phyloP scores from a whole-genome alignment of 441 rosid species.

The Dalechampia spathulata region DNA sequence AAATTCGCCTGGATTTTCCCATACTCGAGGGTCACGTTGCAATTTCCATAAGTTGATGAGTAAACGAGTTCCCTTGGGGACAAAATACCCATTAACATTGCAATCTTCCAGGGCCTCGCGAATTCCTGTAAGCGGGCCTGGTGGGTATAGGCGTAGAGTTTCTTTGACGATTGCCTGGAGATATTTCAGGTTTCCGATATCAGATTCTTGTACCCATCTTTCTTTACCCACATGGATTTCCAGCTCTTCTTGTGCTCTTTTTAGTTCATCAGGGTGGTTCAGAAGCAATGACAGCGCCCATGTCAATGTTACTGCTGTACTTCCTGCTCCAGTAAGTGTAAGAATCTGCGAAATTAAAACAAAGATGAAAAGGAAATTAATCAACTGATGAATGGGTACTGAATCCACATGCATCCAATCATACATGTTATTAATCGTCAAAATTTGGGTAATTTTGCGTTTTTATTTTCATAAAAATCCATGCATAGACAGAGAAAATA shows the following conservation, averaged over 20 bases:
- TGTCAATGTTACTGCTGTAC: slow-evolving; percentile 11
- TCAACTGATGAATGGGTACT: not conserved
- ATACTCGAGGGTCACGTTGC: slow-evolving; percentile 31
- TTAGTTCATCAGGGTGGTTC: slow-evolving; percentile 2
- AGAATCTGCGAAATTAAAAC: not conserved
- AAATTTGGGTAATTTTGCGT: no score
- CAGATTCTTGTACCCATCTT: slow-evolving; percentile 39
- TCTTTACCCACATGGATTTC: slow-evolving; percentile 39
- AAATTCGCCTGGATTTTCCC: slow-evolving; percentile 26
- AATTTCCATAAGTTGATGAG: slow-evolving; percentile 46
- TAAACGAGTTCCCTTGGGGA: slow-evolving; percentile 39
- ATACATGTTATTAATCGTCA: no score
- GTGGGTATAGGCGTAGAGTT: slow-evolving; percentile 48
- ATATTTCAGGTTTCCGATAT: slow-evolving; percentile 34
- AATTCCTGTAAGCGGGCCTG: slow-evolving; percentile 41
- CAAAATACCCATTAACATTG: slow-evolving; percentile 27
- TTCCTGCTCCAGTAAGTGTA: slow-evolving; percentile 6
- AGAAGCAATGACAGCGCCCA: slow-evolving; percentile 9
- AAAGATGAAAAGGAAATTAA: not conserved
- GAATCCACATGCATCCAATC: no score
- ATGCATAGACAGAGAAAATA: no score
- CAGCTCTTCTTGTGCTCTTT: slow-evolving; percentile 37
- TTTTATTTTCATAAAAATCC: no score
- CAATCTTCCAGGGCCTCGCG: slow-evolving; percentile 48
- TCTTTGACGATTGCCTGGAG: slow-evolving; percentile 46